Percentiles rank a stretch among this genome's conserved stretches.
These are phyloP conservation scores for Pseudogymnoascus sp. DNA, from an alignment of 2,329 filamentous ascomycete species.

Conservation along the genomic window DNA sequence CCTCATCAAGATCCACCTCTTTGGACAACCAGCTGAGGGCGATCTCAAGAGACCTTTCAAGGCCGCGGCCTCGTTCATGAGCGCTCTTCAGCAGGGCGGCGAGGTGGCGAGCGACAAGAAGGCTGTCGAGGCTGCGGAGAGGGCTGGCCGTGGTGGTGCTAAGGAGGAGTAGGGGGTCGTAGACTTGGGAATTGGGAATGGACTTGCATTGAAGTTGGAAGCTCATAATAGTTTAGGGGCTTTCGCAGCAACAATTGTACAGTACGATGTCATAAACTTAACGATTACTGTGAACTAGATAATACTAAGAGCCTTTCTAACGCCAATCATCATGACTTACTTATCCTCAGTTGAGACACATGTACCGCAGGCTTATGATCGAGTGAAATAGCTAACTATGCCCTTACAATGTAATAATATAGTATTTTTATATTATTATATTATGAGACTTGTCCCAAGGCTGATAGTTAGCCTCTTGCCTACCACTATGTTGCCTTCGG, in stretches of 20 bases:
- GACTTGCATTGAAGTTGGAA: not conserved
- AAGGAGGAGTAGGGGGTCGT: constrained; percentile 57
- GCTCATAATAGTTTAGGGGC: not conserved
- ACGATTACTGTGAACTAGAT: not conserved
- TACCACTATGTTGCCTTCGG: not conserved
- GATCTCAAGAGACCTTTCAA: constrained; percentile 97
- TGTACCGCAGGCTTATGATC: not conserved
- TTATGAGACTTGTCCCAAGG: not conserved
- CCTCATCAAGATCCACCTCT: constrained; percentile 90
- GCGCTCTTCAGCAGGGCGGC: constrained; percentile 56
- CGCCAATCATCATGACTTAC: not conserved
- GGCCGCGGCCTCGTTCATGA: constrained; percentile 73
- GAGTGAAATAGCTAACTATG: not conserved
- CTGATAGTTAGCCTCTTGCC: constrained; percentile 6
- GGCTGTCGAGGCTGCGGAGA: constrained; percentile 72
- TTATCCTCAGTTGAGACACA: not conserved
- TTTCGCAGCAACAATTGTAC: not conserved
- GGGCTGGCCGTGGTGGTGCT: constrained; percentile 60
- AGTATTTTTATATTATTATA: not conserved
- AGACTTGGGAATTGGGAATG: not conserved
- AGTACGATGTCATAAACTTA: constrained; percentile 2
- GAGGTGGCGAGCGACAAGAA: constrained; percentile 83
- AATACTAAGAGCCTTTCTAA: not conserved
- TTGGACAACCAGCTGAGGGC: constrained; percentile 76
- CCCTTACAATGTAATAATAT: not conserved